Evolutionary conservation across 2,329 filamentous ascomycete species (phyloP).

Genomic region (Trichothecium sympodiale): DNA sequence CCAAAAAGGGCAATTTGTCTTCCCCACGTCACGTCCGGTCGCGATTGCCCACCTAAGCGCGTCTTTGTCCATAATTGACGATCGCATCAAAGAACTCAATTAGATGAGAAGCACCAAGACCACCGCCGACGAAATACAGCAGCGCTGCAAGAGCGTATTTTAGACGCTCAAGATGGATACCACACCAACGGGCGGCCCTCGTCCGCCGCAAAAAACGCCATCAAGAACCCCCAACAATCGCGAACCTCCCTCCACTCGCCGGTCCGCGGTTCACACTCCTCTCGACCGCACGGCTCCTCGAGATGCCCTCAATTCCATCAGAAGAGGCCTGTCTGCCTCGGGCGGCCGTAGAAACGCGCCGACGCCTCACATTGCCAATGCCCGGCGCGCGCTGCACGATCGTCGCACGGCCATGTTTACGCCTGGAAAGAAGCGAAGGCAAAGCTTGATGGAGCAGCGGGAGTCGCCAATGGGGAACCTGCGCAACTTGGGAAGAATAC

Average conservation of each 20-base stretch:
- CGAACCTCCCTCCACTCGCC: constrained; percentile 27
- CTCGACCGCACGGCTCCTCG: constrained; percentile 24
- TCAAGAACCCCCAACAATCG: constrained; percentile 16
- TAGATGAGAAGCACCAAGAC: too few relatives aligned
- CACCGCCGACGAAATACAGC: too few relatives aligned
- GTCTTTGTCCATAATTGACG: too few relatives aligned
- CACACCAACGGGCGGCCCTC: too few relatives aligned
- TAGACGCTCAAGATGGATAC: too few relatives aligned
- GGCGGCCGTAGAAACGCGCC: constrained; percentile 30
- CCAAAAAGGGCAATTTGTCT: too few relatives aligned
- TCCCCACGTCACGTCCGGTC: too few relatives aligned
- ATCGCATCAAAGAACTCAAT: too few relatives aligned
- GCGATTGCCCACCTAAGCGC: too few relatives aligned
- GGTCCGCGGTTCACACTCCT: constrained; percentile 30
- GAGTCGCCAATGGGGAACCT: constrained; percentile 44
- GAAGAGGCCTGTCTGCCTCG: constrained; percentile 33
- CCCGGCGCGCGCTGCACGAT: constrained; percentile 45
- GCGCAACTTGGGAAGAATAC: constrained; percentile 39
- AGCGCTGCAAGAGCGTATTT: too few relatives aligned
- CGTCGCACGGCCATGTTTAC: constrained; percentile 50
- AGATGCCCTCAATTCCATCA: constrained; percentile 25
- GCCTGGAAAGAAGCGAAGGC: constrained; percentile 46
- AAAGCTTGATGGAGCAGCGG: constrained; percentile 42
- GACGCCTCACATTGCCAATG: constrained; percentile 52
- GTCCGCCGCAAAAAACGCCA: not conserved